A percentile compares a stretch with the other conserved stretches of the same genome.
These are phyloP conservation scores for Fusarium torreyae DNA, from an alignment of 2,329 filamentous ascomycete species.

Conservation along the genomic window DNA sequence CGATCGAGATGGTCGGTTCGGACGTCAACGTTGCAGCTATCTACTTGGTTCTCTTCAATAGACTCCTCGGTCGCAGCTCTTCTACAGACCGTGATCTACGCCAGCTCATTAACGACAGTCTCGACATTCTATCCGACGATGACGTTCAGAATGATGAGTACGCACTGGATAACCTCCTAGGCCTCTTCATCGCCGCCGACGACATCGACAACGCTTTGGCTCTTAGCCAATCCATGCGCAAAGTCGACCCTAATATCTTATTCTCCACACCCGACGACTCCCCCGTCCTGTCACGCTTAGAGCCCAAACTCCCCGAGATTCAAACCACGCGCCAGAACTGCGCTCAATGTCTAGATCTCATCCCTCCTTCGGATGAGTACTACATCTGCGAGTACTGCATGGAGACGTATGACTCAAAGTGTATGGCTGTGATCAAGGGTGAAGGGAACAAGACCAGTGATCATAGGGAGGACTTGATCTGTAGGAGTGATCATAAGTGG, in stretches of 20 bases:
- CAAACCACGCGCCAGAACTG: slow-evolving; percentile 55
- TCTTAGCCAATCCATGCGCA: slow-evolving; percentile 59
- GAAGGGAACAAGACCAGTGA: slow-evolving; percentile 53
- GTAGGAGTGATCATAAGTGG: slow-evolving; percentile 58
- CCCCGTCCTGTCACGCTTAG: slow-evolving; percentile 48
- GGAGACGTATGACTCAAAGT: slow-evolving; percentile 57
- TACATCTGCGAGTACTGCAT: slow-evolving; percentile 58
- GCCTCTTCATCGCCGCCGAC: slow-evolving; percentile 57
- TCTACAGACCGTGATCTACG: slow-evolving; percentile 53
- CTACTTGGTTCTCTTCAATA: slow-evolving; percentile 58
- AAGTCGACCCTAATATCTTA: slow-evolving; percentile 52
- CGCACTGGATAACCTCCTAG: slow-evolving; percentile 59
- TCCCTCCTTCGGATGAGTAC: slow-evolving; percentile 52
- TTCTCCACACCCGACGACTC: slow-evolving; percentile 51
- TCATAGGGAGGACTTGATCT: slow-evolving; percentile 51
- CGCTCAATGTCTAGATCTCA: slow-evolving; percentile 57
- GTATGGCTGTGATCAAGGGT: slow-evolving; percentile 53
- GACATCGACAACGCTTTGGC: slow-evolving; percentile 57
- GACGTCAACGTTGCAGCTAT: slow-evolving; percentile 61
- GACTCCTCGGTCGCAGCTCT: slow-evolving; percentile 48
- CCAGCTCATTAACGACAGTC: slow-evolving; percentile 56
- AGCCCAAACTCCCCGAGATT: slow-evolving; percentile 57
- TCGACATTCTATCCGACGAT: slow-evolving; percentile 58
- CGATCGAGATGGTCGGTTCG: slow-evolving; percentile 58
- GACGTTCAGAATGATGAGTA: slow-evolving; percentile 61